phyloP scores from a whole-genome alignment of 768 basidiomycete species.

The Chalciporus pseudorubinellus region DNA sequence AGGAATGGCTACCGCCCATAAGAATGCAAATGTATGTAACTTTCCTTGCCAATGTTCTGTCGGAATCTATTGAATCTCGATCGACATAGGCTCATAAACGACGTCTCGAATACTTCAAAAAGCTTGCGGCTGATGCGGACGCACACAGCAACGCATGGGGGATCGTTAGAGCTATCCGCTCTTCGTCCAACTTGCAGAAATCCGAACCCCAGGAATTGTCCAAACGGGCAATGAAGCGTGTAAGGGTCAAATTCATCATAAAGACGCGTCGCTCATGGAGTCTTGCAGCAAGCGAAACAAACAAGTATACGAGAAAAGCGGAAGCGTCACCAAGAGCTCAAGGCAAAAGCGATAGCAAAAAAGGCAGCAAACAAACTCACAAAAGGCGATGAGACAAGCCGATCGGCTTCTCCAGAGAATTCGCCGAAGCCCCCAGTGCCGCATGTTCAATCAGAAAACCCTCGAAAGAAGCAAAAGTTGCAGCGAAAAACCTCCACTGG shows the following conservation, averaged over 20 bases:
- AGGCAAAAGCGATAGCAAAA: slow-evolving; percentile 41
- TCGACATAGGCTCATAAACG: slow-evolving; percentile 58
- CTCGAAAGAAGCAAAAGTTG: slow-evolving; percentile 18
- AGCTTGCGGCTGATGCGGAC: slow-evolving; percentile 39
- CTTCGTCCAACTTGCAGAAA: background rate
- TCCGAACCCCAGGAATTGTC: slow-evolving; percentile 36
- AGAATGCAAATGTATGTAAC: slow-evolving; percentile 59
- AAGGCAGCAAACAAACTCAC: slow-evolving; percentile 11
- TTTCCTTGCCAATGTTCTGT: background rate
- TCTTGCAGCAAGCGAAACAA: slow-evolving; percentile 46
- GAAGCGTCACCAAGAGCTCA: slow-evolving; percentile 45
- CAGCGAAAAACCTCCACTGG: background rate
- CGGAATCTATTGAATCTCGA: background rate
- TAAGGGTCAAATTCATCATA: slow-evolving; percentile 27
- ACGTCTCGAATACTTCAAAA: slow-evolving; percentile 51
- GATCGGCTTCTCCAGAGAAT: background rate
- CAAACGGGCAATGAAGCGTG: slow-evolving; percentile 64
- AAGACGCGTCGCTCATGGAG: background rate
- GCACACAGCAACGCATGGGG: slow-evolving; percentile 49
- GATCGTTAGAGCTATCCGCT: slow-evolving; percentile 26
- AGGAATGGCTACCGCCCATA: slow-evolving; percentile 57
- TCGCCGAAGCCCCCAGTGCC: background rate
- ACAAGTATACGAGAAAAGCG: slow-evolving; percentile 46
- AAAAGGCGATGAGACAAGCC: background rate
- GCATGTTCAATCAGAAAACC: slow-evolving; percentile 1